phyloP scores from a whole-genome alignment of 2,329 filamentous ascomycete genomes.

The Neopestalotiopsis sp. region DNA sequence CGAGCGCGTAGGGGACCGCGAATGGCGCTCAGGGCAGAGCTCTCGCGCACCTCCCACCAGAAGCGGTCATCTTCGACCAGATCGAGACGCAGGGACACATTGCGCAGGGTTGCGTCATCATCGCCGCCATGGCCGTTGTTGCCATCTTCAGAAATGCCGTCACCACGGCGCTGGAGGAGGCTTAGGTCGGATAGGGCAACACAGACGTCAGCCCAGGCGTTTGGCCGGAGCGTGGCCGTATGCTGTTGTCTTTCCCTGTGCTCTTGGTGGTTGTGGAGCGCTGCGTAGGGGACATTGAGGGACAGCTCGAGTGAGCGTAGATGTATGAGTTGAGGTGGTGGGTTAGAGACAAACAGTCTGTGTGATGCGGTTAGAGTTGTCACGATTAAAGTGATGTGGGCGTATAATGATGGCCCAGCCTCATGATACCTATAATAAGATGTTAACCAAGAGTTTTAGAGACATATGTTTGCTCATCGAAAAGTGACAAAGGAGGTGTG shows the following conservation, averaged over 20 bases:
- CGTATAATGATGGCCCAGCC: conserved; percentile 24
- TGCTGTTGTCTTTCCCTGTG: conserved; percentile 2
- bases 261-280: conserved; percentile 23
- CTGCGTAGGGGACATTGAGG: conserved; percentile 24
- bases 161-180: conserved; percentile 18
- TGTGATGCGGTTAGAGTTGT: conserved; percentile 27
- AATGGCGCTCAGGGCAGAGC: conserved; percentile 26
- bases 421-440: conserved; percentile 23
- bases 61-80: conserved; percentile 20
- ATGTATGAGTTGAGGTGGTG: conserved; percentile 14
- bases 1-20: conserved; percentile 24
- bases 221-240: neutral
- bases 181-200: conserved; percentile 26
- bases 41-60: conserved; percentile 32
- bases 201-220: conserved; percentile 26
- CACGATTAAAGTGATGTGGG: conserved; percentile 24
- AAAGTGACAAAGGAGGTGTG: neutral
- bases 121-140: too few species aligned
- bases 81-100: conserved; percentile 26
- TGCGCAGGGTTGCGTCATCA: conserved; percentile 18
- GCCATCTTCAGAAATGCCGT: too few species aligned
- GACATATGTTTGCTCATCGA: neutral
- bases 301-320: conserved; percentile 27
- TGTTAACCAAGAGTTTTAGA: neutral
- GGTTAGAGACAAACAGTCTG: conserved; percentile 19